Base-by-base conservation (phyloP, 2,329 filamentous ascomycete species). In the Helotiales sp. region DNA sequence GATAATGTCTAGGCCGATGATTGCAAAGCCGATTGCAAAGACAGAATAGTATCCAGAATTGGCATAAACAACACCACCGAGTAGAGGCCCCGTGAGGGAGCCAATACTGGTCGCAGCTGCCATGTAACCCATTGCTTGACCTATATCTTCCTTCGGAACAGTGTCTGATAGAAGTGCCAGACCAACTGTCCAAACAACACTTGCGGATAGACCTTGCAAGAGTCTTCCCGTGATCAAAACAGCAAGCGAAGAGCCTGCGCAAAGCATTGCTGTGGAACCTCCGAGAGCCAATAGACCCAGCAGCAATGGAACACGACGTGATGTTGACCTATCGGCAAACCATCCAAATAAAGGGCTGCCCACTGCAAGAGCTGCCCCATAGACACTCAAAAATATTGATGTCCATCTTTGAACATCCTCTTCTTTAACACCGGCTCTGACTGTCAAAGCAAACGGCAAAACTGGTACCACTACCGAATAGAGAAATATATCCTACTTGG, bases 161-260 rank as follows among this genome's bases (percentile, higher is more conserved):
- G 90, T 92, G 74, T 93, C 91, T 1, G 88, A 89, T 15, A 93
- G 74, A 43, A 93, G 79, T 0, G 91, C 91, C 28, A 91, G 81
- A 0, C 91, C 91, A 0, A 91, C 89, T 0, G 88, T 89, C 90
- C 91, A 93, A 8, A 93, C 90, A 1, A 93, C 85, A 2, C 89
- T 88, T 1, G 90, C 90, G 20, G 88, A 89, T 3, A 87, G 77
- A 0, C 91, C 91, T 75, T 93, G 91, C 11, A 93, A 79, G 6
- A 91, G 69, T 47, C 91, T 82, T 0, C 89, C 91, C 1, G 85
- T 79, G 13, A 91, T 78, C 37, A 92, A 81, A 0, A 92, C 76
- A 0, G 80, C 84, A 59, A 91, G 84, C 20, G 82, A 84, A 34
- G 82, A 85, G 2, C 90, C 90, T 6, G 91, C 80, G 70, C 89